Base-by-base conservation (phyloP, 1,284 basidiomycete species). In the Cystobasidium sp. region DNA sequence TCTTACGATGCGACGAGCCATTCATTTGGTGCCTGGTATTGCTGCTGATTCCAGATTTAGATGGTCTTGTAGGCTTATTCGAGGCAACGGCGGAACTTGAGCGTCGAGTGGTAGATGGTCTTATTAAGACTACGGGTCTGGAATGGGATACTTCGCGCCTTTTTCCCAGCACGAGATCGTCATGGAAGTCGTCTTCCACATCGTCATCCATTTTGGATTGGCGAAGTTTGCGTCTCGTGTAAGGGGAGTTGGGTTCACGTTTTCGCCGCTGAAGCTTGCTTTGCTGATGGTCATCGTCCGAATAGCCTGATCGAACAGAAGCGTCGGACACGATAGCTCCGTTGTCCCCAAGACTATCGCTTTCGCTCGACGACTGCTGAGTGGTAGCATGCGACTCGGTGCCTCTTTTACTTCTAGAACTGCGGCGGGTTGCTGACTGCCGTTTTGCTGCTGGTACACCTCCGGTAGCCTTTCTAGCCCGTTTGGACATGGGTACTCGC, bases 51-150 rank as follows among this genome's bases (percentile, higher is more conserved):
- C n/a, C 49, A 16, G 39, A 37, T 61, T 61, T 61, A 43, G 12
- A n/a, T 5, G 64, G 64, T 16, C 64, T 51, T 24, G 64, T 66
- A 7, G 64, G 31, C n/a, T 47, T 43, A 22, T 66, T 52, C 10
- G 56, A n/a, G 14, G 31, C 14, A 16, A n/a, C 20, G 46, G 37
- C 51, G 18, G 64, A 39, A 18, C 12, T 20, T 16, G 61, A 63
- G 46, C 46, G 61, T 14, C 61, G 61, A 20, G 37, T 20, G 2
- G 20, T 20, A 9, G 52, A n/a, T n/a, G 52, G 52, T 20, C 52
- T 53, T 53, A 20, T 53, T 3, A 53, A 16, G 52, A 20, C 12
- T 22, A 20, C 52, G 20, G 52, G 18, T 22, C 24, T 18, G 20
- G 52, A 53, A 9, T 22, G 9, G 12, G 52, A 53, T 1, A 20